phyloP scores from a whole-genome alignment of 192 early-diverging fungal genomes.

The Coemansia sp. region DNA sequence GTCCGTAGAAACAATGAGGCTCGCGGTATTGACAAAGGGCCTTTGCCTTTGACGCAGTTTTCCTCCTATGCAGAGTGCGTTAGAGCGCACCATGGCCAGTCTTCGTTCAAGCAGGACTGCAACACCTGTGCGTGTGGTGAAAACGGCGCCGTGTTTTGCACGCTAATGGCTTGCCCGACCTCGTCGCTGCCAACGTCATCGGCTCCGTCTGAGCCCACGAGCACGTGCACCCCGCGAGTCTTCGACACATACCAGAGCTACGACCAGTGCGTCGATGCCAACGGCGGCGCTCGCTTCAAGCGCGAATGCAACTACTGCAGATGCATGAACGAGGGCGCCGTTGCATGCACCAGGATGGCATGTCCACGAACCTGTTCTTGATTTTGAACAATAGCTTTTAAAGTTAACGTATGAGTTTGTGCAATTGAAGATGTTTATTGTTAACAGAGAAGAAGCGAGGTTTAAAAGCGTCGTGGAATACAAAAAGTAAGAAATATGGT shows the following conservation, averaged over 20 bases:
- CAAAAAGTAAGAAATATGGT: not conserved
- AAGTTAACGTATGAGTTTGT: not conserved
- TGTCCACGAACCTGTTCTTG: constrained; percentile 4
- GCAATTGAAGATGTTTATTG: not conserved
- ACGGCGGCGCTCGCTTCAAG: constrained; percentile 16
- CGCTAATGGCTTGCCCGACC: constrained; percentile 10
- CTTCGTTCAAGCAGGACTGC: constrained; percentile 12
- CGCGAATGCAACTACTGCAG: constrained; percentile 17
- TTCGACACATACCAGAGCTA: not conserved
- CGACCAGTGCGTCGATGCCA: constrained; percentile 9
- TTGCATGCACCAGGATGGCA: constrained; percentile 14
- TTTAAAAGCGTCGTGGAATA: not conserved
- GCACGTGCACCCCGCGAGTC: not conserved
- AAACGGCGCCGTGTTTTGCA: constrained; percentile 13
- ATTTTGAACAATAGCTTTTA: constrained; percentile 9
- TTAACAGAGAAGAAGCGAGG: too few relatives aligned
- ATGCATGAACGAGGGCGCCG: constrained; percentile 2
- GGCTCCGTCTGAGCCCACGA: not conserved
- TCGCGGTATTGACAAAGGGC: not conserved
- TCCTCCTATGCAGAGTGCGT: constrained; percentile 3
- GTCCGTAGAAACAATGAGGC: not conserved
- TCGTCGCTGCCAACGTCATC: not conserved
- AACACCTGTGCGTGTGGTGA: constrained; percentile 10
- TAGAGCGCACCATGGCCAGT: not conserved
- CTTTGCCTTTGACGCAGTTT: not conserved